Evolutionary conservation across 768 basidiomycete species (phyloP).

Genomic region (Suillus bovinus): DNA sequence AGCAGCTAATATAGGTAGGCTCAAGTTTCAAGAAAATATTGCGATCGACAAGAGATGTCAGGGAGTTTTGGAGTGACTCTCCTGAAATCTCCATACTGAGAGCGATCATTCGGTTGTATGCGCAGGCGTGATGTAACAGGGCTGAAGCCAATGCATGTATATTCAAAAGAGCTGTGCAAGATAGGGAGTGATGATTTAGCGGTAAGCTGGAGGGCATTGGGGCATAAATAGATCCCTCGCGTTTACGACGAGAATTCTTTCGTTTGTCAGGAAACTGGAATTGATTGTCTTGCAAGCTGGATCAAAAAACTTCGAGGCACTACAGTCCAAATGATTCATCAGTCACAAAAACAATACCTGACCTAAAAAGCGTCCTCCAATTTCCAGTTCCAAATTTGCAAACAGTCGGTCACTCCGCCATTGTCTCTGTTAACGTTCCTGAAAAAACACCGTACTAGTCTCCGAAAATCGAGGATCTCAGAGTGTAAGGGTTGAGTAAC

Average conservation of each 20-base stretch:
- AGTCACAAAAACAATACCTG: background rate
- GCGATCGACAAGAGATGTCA: background rate
- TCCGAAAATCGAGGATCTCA: background rate
- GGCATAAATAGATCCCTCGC: background rate
- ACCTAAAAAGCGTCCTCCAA: background rate
- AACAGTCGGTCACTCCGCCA: too few species aligned
- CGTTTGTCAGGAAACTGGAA: background rate
- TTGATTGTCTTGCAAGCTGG: background rate
- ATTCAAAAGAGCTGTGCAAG: too few species aligned
- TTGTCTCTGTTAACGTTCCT: background rate
- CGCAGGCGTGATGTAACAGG: background rate
- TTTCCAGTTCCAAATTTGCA: slow-evolving; percentile 3
- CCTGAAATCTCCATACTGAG: background rate
- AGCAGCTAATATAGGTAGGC: background rate
- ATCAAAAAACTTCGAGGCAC: background rate
- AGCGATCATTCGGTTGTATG: background rate
- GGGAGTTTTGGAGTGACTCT: background rate
- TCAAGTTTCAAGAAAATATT: background rate
- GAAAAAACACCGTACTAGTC: background rate
- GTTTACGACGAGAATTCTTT: background rate
- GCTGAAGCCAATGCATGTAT: background rate
- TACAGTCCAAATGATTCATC: background rate
- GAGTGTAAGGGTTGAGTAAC: background rate
- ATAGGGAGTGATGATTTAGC: too few species aligned
- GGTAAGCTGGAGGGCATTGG: background rate